Percentiles rank a stretch among this genome's conserved stretches.
These are phyloP conservation scores for Candida silvatica DNA, from an alignment of 805 yeast genomes.

Conservation along the genomic window DNA sequence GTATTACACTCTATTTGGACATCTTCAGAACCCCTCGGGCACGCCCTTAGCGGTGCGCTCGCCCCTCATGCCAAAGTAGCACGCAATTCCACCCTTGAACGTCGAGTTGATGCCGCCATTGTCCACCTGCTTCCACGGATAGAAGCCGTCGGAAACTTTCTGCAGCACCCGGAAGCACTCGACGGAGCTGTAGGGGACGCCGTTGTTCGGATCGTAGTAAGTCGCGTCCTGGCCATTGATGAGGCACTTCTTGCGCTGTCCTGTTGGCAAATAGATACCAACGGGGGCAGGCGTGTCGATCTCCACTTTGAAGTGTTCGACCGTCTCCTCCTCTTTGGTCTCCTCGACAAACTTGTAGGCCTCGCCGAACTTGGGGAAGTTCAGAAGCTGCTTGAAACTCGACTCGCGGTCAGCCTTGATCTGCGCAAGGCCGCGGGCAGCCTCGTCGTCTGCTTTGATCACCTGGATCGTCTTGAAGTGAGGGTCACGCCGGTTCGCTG, in stretches of 20 bases:
- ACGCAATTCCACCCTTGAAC: conserved; percentile 26
- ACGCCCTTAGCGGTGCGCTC: conserved; percentile 72
- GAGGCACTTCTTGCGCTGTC: conserved; percentile 57
- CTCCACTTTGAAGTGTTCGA: conserved; percentile 36
- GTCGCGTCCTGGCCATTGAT: conserved; percentile 73
- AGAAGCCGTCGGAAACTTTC: conserved; percentile 46
- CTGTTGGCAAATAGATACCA: conserved; percentile 65
- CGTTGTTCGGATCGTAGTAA: conserved; percentile 82
- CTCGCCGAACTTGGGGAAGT: conserved; percentile 60
- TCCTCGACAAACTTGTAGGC: conserved; percentile 32
- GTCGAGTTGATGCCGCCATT: conserved; percentile 33
- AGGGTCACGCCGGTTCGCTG: conserved; percentile 44
- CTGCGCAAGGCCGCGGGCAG: conserved; percentile 18
- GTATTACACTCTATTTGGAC: too few species aligned
- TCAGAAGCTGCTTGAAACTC: conserved; percentile 33
- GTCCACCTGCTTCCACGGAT: conserved; percentile 43
- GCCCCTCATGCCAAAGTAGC: conserved; percentile 32
- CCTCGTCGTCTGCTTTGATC: conserved; percentile 20
- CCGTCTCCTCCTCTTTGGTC: conserved; percentile 33
- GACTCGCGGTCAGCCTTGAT: conserved; percentile 16
- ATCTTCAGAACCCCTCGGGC: conserved; percentile 67
- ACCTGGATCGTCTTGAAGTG: conserved; percentile 36
- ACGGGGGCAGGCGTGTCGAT: conserved; percentile 66
- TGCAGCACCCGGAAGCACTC: conserved; percentile 64
- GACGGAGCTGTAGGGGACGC: conserved; percentile 78